Evolutionary conservation across 2,329 filamentous ascomycete genomes (phyloP).

Genomic region (Hypomyces perniciosus): DNA sequence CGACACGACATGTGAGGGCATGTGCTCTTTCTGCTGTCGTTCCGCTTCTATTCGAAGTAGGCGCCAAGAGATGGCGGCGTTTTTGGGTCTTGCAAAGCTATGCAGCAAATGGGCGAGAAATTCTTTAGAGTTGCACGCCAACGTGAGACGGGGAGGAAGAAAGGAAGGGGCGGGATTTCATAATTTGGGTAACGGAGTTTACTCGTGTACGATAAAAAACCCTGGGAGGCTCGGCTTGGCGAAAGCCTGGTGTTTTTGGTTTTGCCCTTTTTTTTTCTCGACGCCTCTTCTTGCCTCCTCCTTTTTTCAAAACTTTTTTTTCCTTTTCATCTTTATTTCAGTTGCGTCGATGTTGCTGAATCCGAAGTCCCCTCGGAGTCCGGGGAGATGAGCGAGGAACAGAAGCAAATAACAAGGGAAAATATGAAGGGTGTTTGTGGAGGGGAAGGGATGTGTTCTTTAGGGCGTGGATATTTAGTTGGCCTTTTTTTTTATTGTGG

Average conservation of each 20-base stretch:
- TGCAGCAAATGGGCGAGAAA: slow-evolving; percentile 12
- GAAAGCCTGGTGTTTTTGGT: slow-evolving; percentile 8
- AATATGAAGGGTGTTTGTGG: too few species aligned
- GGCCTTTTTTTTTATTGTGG: too few species aligned
- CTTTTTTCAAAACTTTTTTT: neutral
- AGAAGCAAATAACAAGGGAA: too few species aligned
- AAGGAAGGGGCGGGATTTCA: slow-evolving; percentile 16
- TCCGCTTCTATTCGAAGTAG: slow-evolving; percentile 5
- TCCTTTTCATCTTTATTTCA: too few species aligned
- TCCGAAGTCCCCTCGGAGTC: too few species aligned
- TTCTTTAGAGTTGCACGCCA: slow-evolving; percentile 12
- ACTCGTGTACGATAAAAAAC: slow-evolving; percentile 30
- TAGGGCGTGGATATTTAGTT: too few species aligned
- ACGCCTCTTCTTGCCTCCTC: too few species aligned
- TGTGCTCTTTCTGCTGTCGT: neutral
- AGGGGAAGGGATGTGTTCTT: too few species aligned
- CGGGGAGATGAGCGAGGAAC: too few species aligned
- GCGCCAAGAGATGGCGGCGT: slow-evolving; percentile 9
- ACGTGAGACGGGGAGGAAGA: slow-evolving; percentile 5
- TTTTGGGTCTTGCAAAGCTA: slow-evolving; percentile 13
- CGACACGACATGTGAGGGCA: neutral
- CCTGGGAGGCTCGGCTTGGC: slow-evolving; percentile 16
- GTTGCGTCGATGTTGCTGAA: too few species aligned
- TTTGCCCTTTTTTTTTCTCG: slow-evolving; percentile 3
- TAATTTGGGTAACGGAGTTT: slow-evolving; percentile 29